phyloP scores from a whole-genome alignment of 176 grass and related monocot species.

The Eragrostis nindensis region DNA sequence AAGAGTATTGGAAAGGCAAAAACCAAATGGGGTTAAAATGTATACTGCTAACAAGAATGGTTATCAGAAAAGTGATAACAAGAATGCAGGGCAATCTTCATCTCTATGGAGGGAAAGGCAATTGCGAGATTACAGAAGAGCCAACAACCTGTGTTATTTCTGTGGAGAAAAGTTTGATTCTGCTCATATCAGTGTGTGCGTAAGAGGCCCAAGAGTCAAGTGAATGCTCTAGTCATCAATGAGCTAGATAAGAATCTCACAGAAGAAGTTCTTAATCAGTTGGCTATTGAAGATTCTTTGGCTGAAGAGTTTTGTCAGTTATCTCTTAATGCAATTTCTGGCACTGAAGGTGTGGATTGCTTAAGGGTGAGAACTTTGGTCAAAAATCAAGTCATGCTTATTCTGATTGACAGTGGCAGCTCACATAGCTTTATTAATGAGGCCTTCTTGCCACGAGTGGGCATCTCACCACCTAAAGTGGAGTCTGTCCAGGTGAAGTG shows the following conservation, averaged over 20 bases:
- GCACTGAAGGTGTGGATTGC: fast-evolving
- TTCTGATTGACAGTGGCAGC: background rate
- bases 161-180: background rate
- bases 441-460: fast-evolving
- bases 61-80: too few relatives aligned
- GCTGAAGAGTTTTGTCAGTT: background rate
- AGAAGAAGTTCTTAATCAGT: background rate
- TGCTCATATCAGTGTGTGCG: fast-evolving
- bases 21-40: too few relatives aligned
- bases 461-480: fast-evolving
- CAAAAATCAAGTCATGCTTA: background rate
- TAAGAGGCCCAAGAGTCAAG: fast-evolving
- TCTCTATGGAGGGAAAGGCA: background rate
- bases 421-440: background rate
- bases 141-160: background rate
- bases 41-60: too few relatives aligned
- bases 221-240: background rate
- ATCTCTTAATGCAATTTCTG: background rate
- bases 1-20: too few relatives aligned
- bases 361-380: fast-evolving
- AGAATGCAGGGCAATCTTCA: too few relatives aligned
- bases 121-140: background rate
- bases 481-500: background rate
- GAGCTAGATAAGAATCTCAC: background rate
- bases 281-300: background rate